Evolutionary conservation across 2,329 filamentous ascomycete genomes (phyloP).

Genomic region (Cadophora sp.): DNA sequence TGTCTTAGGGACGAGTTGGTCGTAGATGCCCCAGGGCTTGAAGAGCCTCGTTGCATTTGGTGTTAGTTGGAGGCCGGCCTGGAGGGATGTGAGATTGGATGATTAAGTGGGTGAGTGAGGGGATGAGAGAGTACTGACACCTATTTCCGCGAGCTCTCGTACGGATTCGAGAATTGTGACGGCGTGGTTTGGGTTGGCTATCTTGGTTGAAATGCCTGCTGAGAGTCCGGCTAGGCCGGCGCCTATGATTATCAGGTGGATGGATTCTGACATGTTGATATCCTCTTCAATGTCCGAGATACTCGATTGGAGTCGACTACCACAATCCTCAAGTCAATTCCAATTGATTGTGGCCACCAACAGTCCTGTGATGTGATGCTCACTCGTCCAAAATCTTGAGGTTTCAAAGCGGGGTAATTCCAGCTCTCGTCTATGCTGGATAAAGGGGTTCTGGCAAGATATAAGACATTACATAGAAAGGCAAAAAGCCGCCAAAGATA

Average conservation of each 20-base stretch:
- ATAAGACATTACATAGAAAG: not conserved
- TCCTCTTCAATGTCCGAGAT: not conserved
- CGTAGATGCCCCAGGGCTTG: conserved; percentile 41
- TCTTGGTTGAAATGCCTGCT: conserved; percentile 47
- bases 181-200: conserved; percentile 47
- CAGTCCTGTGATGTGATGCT: too few species aligned
- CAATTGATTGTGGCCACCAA: too few species aligned
- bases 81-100: not conserved
- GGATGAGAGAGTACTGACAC: conserved; percentile 30
- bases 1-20: conserved; percentile 40
- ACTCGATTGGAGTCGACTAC: not conserved
- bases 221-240: conserved; percentile 53
- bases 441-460: too few species aligned
- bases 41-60: conserved; percentile 43
- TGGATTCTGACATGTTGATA: conserved; percentile 22
- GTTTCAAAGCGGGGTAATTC: not conserved
- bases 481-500: not conserved
- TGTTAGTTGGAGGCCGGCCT: conserved; percentile 44
- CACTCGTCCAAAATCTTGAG: not conserved
- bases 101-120: not conserved
- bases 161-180: conserved; percentile 53
- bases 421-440: not conserved
- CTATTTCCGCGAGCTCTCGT: conserved; percentile 50
- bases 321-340: too few species aligned
- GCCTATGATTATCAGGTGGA: conserved; percentile 51